These are phyloP conservation scores for Geotrichum restrictum DNA, from an alignment of 1,139 yeast species.

Conservation along the genomic window DNA sequence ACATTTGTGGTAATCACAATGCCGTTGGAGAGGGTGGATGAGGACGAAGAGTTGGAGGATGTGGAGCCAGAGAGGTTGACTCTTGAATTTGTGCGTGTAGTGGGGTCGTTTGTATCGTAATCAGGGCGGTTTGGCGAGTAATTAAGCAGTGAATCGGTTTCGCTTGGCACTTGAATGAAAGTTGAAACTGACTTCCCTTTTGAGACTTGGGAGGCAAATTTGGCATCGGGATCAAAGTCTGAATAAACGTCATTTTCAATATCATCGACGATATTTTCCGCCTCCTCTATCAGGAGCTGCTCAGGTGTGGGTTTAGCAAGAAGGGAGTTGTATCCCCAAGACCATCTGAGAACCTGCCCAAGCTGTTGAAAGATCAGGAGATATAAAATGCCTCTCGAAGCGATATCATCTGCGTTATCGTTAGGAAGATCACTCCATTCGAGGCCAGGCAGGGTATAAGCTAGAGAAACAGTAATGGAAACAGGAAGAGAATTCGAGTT, in stretches of 20 bases:
- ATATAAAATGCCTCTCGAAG: conserved; percentile 75
- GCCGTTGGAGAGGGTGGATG: conserved; percentile 14
- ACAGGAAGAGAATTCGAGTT: conserved; percentile 63
- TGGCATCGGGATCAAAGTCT: background rate
- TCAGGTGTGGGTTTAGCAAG: conserved; percentile 47
- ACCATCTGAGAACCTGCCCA: conserved; percentile 82
- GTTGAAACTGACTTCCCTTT: conserved; percentile 10
- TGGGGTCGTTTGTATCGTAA: background rate
- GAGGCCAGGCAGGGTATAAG: conserved; percentile 67
- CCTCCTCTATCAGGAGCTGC: conserved; percentile 20
- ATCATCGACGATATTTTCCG: conserved; percentile 15
- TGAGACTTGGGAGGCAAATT: background rate
- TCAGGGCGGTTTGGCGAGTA: background rate
- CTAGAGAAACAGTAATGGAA: conserved; percentile 66
- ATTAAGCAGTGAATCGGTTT: conserved; percentile 10
- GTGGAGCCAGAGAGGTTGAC: background rate
- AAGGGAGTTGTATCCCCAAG: conserved; percentile 83
- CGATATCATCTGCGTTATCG: conserved; percentile 67
- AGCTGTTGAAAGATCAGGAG: conserved; percentile 76
- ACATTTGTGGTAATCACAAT: conserved; percentile 1
- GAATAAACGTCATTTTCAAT: conserved; percentile 6
- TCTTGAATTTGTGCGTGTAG: background rate
- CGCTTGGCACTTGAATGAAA: background rate
- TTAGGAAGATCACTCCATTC: conserved; percentile 68
- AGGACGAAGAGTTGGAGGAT: conserved; percentile 4